Evolutionary conservation across 257 asterid species (phyloP), one percentile per base, ranked within the genome.

Genomic region (Scutellaria barbata): DNA sequence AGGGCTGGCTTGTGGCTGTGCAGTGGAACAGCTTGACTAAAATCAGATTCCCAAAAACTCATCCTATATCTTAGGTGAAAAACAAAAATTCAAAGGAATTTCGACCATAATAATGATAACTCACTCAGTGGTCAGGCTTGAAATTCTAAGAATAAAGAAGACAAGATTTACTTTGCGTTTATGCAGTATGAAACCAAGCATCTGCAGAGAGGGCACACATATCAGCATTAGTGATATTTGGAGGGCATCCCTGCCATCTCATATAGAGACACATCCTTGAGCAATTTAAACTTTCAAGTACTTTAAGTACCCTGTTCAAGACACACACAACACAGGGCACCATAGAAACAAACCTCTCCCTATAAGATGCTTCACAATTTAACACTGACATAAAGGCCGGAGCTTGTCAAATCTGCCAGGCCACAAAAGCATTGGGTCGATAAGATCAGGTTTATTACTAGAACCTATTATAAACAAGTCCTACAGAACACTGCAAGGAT

Each of bases 361-460:
- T 80, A 74, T 89, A 91, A 45, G 98, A 88, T 65, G 96, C 86
- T 81, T 94, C 99, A 60, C 96, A 84, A 83, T 87, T 3, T 91
- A 69, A 94, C 97, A 71, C 99, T 98, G 68, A 94, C 98, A 43
- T 94, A 94, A 52, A 94, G 96, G 25, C 25, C 25, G 1, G 81
- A 94, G 99, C 87, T 94, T 94, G 82, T 94, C 99, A 16, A 94
- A 94, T 80, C 99, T 87, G 61, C 99, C 99, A 40, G 99, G 99
- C 85, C 99, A 83, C 80, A 95, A 75, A 76, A 91, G 96, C 20
- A 96, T 98, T 7, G 96, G 77, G 82, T 94, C 98, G 53, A 91
- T 95, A 63, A 91, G 99, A 83, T 95, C 99, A 7, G 98, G 99
- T 79, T 98, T 86, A 80, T 95, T 95, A 80, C 96, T 88, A 73